These are phyloP conservation scores for Syzygium aromaticum DNA, from an alignment of 345 rosid genomes.

Conservation along the genomic window DNA sequence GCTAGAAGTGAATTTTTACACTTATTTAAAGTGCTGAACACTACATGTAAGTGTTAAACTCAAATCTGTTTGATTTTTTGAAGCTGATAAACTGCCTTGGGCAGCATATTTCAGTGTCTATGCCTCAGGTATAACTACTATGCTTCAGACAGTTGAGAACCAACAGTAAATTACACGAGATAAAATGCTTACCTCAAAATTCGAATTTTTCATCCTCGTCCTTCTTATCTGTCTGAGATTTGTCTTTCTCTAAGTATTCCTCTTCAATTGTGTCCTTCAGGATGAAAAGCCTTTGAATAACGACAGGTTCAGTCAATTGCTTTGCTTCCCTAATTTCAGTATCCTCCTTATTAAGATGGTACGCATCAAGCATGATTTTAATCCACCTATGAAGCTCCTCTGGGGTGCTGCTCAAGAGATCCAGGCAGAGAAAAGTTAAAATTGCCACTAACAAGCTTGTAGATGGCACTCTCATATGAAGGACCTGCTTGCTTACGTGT, in stretches of 20 bases:
- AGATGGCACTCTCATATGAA: not conserved
- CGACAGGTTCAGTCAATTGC: constrained; percentile 77
- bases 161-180: not conserved
- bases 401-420: constrained; percentile 47
- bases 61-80: not conserved
- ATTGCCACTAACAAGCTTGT: not conserved
- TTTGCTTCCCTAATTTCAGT: constrained; percentile 79
- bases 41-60: not conserved
- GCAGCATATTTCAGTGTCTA: not conserved
- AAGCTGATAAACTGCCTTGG: not conserved
- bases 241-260: constrained; percentile 54
- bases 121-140: not conserved
- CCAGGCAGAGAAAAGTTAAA: not conserved
- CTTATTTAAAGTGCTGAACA: not conserved
- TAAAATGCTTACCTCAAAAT: not conserved
- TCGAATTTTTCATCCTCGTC: not conserved
- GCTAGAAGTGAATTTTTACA: not conserved
- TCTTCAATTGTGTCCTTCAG: constrained; percentile 79
- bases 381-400: constrained; percentile 95
- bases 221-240: not conserved
- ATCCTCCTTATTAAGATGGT: constrained; percentile 69
- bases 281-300: constrained; percentile 78
- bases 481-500: constrained; percentile 48
- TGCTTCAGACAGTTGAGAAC: not conserved
- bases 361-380: constrained; percentile 80